Base-by-base conservation (phyloP, 768 basidiomycete genomes). In the Calocybe gangraenosa region DNA sequence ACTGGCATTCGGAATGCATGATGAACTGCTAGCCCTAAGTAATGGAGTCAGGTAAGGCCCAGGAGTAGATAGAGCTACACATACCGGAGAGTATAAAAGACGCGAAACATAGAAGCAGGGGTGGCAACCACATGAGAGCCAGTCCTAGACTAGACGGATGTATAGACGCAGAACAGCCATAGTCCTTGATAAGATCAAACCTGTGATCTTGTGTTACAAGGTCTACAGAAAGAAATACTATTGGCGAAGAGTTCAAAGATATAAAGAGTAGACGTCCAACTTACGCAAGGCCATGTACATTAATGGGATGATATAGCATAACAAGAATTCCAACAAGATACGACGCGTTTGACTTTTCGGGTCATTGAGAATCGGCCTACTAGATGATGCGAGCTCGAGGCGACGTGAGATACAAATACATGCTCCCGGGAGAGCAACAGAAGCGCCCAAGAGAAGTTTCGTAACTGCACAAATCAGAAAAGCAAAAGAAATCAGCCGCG, bases 201-300 rank as follows among this genome's bases (percentile, higher is more conserved):
- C 84, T 74, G 59, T 78, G 75, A 44, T 78, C 76, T 56, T 84
- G 81, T 20, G 73, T 70, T 39, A 83, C 55, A 43, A 69, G 65
- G 54, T 81, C 84, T 86, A 46, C 15, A 36, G 31, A 33, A 32
- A n/a, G 14, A 1, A 17, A 28, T 34, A 19, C 28, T 13, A 38
- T 40, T 7, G 20, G 15, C 28, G 15, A 14, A 18, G 3, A 20
- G 2, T 2, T 1, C 20, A 19, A 11, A 5, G 9, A 17, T n/a
- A 43, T 5, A 28, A 33, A 25, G 21, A 11, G 10, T 17, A 19
- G 9, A 44, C 13, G 7, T 28, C 11, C 6, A 7, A 73, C 82
- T 50, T 54, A 87, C 81, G 81, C 6, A 84, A 59, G n/a, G 65
- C 61, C 66, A 80, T 76, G 56, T 79, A 81, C 15, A 81, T 40